phyloP scores from a whole-genome alignment of 768 basidiomycete species.

The Tremella yokohamensis region DNA sequence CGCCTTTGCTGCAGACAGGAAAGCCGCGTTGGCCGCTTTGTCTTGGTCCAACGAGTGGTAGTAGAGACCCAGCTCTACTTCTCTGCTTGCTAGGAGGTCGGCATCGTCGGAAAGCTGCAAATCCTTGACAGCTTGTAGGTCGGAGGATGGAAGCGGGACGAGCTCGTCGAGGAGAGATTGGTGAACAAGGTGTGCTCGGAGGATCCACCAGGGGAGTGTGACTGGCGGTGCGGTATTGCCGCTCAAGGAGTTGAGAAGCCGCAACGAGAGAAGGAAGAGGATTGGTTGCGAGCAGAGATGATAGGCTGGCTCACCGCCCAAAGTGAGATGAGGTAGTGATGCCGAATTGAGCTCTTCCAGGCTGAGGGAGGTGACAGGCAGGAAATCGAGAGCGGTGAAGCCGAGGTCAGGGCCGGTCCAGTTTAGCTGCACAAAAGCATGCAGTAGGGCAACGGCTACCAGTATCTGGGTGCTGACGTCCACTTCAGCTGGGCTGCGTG shows the following conservation, averaged over 20 bases:
- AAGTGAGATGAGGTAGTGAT: constrained; percentile 71
- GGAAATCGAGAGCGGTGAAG: constrained; percentile 53
- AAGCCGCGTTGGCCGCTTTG: constrained; percentile 69
- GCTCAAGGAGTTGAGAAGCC: constrained; percentile 58
- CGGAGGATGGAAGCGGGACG: constrained; percentile 57
- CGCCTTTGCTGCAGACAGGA: constrained; percentile 70
- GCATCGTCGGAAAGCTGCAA: constrained; percentile 57
- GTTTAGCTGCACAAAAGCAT: constrained; percentile 86
- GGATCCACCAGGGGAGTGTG: constrained; percentile 73
- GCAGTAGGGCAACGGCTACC: constrained; percentile 73
- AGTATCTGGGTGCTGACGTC: constrained; percentile 52
- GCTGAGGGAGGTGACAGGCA: constrained; percentile 38
- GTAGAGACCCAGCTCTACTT: constrained; percentile 74
- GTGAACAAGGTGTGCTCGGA: constrained; percentile 70
- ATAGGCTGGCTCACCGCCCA: constrained; percentile 90
- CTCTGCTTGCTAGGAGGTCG: constrained; percentile 65
- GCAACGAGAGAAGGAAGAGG: constrained; percentile 71
- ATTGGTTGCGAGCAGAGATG: constrained; percentile 70
- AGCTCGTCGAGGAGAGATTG: constrained; percentile 75
- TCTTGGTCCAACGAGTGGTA: constrained; percentile 68
- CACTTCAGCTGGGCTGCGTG: constrained; percentile 9
- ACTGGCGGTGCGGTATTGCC: constrained; percentile 54
- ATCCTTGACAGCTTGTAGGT: constrained; percentile 29
- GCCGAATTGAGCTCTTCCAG: constrained; percentile 61
- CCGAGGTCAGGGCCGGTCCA: constrained; percentile 91